Evolutionary conservation across 805 yeast genomes (phyloP).

Genomic region (Metschnikowia santaceciliae): DNA sequence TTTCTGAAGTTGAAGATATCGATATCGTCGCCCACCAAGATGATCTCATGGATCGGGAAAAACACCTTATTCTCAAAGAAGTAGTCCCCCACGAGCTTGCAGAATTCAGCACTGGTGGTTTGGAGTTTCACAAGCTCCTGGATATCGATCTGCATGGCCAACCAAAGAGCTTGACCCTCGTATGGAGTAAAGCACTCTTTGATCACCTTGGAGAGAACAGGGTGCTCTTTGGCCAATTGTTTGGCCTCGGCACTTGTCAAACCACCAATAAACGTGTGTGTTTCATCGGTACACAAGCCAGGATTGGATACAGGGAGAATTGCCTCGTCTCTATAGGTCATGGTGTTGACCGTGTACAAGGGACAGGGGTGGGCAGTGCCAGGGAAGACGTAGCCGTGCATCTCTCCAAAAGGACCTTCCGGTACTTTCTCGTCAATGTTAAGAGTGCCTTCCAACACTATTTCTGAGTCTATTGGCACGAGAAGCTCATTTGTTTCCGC

Average conservation of each 20-base stretch:
- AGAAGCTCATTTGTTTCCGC: constrained; percentile 20
- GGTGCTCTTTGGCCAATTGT: constrained; percentile 9
- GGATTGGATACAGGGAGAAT: constrained; percentile 25
- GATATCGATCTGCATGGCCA: constrained; percentile 19
- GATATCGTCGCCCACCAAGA: constrained; percentile 24
- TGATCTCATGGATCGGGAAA: constrained; percentile 20
- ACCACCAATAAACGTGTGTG: constrained; percentile 25
- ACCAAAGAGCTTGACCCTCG: constrained; percentile 22
- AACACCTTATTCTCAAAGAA: constrained; percentile 15
- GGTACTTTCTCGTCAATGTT: constrained; percentile 11
- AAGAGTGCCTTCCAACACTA: constrained; percentile 23
- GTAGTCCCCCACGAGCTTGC: constrained; percentile 18
- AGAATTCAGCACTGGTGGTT: constrained; percentile 16
- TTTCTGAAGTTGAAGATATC: constrained; percentile 23
- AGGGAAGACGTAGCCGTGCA: constrained; percentile 25
- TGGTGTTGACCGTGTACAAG: constrained; percentile 19
- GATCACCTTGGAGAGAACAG: constrained; percentile 12
- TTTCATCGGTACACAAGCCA: constrained; percentile 24
- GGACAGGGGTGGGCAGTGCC: constrained; percentile 24
- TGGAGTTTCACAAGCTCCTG: constrained; percentile 19
- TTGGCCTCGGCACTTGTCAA: constrained; percentile 17
- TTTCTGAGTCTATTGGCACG: constrained; percentile 23
- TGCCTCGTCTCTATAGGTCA: constrained; percentile 21
- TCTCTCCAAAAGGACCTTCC: constrained; percentile 30
- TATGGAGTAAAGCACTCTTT: constrained; percentile 23